A percentile compares a stretch with the other conserved stretches of the same genome.
Evolutionary conservation across 768 basidiomycete genomes (phyloP).

Genomic region (Xanthoconium purpureum): DNA sequence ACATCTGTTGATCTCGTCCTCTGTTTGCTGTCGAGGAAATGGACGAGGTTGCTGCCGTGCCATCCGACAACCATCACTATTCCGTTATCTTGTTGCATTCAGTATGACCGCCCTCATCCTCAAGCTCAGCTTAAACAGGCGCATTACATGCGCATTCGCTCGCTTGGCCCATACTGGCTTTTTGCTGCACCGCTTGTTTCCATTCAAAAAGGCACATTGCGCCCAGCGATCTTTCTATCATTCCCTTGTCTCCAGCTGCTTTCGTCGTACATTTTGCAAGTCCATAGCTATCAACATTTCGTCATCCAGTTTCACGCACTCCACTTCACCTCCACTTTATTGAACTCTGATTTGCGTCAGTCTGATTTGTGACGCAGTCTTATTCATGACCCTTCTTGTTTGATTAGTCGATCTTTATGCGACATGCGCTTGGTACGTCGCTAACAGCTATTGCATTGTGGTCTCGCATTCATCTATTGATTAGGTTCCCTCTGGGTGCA

Average conservation of each 20-base stretch:
- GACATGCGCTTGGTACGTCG: conserved; percentile 10
- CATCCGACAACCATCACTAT: background rate
- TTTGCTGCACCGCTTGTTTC: background rate
- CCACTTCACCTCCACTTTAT: background rate
- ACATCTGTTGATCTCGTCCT: background rate
- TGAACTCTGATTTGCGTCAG: background rate
- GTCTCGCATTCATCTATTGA: conserved; percentile 2
- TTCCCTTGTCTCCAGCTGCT: background rate
- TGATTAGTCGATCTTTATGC: background rate
- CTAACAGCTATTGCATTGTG: background rate
- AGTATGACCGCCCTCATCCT: background rate
- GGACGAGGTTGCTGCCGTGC: background rate
- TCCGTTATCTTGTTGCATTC: background rate
- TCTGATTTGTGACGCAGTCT: background rate
- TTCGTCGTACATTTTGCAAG: conserved; percentile 8
- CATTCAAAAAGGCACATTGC: background rate
- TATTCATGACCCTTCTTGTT: background rate
- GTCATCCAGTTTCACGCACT: background rate
- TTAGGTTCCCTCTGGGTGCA: background rate
- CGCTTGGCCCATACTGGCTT: background rate
- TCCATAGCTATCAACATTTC: background rate
- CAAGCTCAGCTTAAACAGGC: background rate
- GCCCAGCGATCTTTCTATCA: background rate
- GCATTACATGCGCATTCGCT: background rate
- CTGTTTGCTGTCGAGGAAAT: background rate